A percentile compares a stretch with the other conserved stretches of the same genome.
Evolutionary conservation across 768 basidiomycete species (phyloP).

Genomic region (Baorangia bicolor): DNA sequence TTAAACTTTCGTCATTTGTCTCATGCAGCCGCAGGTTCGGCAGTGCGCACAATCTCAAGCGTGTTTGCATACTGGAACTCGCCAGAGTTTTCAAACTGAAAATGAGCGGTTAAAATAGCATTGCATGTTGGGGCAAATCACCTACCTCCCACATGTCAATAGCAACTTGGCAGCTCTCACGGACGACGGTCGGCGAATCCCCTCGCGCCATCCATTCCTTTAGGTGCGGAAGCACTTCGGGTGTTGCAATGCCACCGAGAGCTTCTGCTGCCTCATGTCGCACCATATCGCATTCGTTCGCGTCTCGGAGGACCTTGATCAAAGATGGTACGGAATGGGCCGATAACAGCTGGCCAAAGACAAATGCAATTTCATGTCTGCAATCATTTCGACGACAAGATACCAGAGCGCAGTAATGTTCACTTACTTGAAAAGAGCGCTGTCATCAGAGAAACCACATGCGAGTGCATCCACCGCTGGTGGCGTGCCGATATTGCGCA

Average conservation of each 20-base stretch:
- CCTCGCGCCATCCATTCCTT: conserved; percentile 78
- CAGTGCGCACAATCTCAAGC: conserved; percentile 26
- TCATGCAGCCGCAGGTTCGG: conserved; percentile 19
- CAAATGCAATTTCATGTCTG: conserved; percentile 97
- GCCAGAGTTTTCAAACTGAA: conserved; percentile 74
- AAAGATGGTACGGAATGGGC: conserved; percentile 86
- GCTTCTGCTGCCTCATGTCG: conserved; percentile 99
- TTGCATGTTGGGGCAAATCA: neutral
- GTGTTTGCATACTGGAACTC: conserved; percentile 79
- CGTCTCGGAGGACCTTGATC: conserved; percentile 70
- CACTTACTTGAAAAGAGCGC: conserved; percentile 88
- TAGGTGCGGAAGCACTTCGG: conserved; percentile 84
- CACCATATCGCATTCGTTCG: conserved; percentile 89
- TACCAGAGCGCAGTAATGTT: neutral
- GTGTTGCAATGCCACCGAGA: conserved; percentile 93
- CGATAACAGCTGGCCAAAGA: conserved; percentile 94
- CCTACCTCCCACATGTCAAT: conserved; percentile 96
- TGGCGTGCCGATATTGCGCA: conserved; percentile 87
- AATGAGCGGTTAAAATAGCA: neutral
- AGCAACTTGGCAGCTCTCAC: conserved; percentile 94
- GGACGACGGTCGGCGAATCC: conserved; percentile 85
- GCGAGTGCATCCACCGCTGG: conserved; percentile 89
- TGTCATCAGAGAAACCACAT: conserved; percentile 84
- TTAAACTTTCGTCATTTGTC: neutral
- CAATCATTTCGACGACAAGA: neutral